These are phyloP conservation scores for Citeromyces matritensis DNA, from an alignment of 805 yeast species.

Conservation along the genomic window DNA sequence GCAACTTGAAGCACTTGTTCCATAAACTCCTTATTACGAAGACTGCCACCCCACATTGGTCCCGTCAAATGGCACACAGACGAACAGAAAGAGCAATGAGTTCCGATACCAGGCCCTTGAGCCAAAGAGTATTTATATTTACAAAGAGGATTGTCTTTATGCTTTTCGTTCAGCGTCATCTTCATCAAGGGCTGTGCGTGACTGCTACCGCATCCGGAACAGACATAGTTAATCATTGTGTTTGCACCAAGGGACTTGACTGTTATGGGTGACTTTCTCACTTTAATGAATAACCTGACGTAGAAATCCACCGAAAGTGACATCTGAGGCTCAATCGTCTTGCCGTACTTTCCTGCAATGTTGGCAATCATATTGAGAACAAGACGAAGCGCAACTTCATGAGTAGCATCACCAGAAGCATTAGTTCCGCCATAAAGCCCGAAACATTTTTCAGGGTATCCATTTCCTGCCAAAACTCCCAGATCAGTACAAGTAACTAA, in stretches of 20 bases:
- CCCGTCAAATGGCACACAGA: conserved; percentile 71
- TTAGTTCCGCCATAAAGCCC: conserved; percentile 91
- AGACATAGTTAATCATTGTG: conserved; percentile 66
- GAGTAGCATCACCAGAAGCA: conserved; percentile 73
- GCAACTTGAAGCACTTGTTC: conserved; percentile 43
- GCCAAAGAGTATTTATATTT: conserved; percentile 39
- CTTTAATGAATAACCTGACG: conserved; percentile 72
- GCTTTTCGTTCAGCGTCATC: conserved; percentile 18
- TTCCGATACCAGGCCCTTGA: conserved; percentile 45
- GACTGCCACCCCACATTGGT: conserved; percentile 86
- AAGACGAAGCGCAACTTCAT: conserved; percentile 83
- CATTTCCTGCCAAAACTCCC: conserved; percentile 89
- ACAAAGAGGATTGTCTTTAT: conserved; percentile 11
- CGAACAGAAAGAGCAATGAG: conserved; percentile 57
- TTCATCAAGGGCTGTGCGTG: conserved; percentile 67
- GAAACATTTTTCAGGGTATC: conserved; percentile 94
- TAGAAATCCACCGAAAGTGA: conserved; percentile 86
- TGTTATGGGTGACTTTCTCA: conserved; percentile 60
- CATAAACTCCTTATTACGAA: conserved; percentile 62
- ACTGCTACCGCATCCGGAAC: conserved; percentile 76
- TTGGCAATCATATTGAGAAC: conserved; percentile 63
- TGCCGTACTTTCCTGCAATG: conserved; percentile 83
- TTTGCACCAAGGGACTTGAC: conserved; percentile 71
- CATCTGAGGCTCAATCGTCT: conserved; percentile 74
- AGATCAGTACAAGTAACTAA: conserved; percentile 93